phyloP scores from a whole-genome alignment of 2,329 filamentous ascomycete species.

The Teratosphaeriaceae sp. region DNA sequence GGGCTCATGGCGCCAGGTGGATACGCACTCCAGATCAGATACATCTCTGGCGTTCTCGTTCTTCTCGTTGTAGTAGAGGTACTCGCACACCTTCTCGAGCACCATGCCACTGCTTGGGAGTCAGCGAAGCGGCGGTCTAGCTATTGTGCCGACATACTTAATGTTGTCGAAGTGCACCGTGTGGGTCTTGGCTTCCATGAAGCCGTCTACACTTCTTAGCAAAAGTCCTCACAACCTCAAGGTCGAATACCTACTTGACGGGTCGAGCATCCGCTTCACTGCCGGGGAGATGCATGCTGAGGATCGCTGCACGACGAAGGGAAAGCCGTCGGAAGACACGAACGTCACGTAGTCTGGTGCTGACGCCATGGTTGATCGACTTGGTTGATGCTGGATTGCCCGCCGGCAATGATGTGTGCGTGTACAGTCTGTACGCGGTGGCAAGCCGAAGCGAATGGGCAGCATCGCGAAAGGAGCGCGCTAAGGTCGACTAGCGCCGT shows the following conservation, averaged over 20 bases:
- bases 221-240: no score
- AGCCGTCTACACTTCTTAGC: constrained; percentile 44
- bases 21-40: constrained; percentile 72
- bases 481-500: no score
- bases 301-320: constrained; percentile 68
- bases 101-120: constrained; percentile 54
- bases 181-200: constrained; percentile 57
- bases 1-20: constrained; percentile 26
- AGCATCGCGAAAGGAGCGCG: neutral
- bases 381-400: neutral
- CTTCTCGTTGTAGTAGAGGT: constrained; percentile 76
- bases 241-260: constrained; percentile 45
- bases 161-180: constrained; percentile 65
- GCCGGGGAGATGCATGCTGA: constrained; percentile 63
- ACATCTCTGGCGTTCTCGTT: constrained; percentile 64
- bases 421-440: neutral
- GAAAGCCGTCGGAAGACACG: constrained; percentile 67
- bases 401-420: neutral
- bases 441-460: neutral
- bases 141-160: constrained; percentile 49
- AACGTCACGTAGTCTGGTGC: constrained; percentile 67
- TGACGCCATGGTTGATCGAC: neutral
- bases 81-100: constrained; percentile 75
- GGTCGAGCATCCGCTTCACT: constrained; percentile 69
- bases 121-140: constrained; percentile 4